Base-by-base conservation (phyloP, 1,284 basidiomycete species). In the Ustilago esculenta region DNA sequence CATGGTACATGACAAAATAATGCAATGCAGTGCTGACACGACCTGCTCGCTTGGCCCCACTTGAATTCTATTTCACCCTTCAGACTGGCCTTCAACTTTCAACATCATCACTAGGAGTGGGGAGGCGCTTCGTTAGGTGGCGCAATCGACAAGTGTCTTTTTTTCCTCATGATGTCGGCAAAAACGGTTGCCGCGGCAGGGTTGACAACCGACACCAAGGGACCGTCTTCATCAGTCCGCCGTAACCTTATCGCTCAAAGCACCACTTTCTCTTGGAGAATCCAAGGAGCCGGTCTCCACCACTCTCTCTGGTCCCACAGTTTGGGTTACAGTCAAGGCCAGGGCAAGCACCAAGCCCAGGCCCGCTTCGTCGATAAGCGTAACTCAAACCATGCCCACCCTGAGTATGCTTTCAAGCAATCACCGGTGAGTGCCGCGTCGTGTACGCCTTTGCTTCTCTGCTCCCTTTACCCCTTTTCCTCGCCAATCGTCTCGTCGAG, bases 351-450 rank as follows among this genome's bases (percentile, higher is more conserved):
- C 40, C 33, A 29, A 29, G 21, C 36, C 23, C 25, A 35, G 4
- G 44, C 18, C 29, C 21, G 10, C 20, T 12, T 23, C 18, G 18
- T 40, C 8, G 3, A 0, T 1, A 36, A 50, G 37, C 37, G 9
- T 33, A 35, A 56, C 12, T 1, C 30, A 36, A 61, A 61, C 32
- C 37, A 45, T 61, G 42, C 59, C 59, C 59, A 61, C 53, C 23
- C 20, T 32, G 15, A 52, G 4, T 18, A 23, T n/a, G 23, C 24
- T 23, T 32, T 29, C 23, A 25, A 36, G 43, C 52, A 47, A 10
- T 43, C 24, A n/a, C 51, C 52, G 53, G 59, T 63, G 56, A 56
- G 59, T 63, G 20, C 23, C 24, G 33, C 17, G 21, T 48, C 25
- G 29, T 25, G 27, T 12, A 29, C 27, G 12, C 27, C 7, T 29